Evolutionary conservation across 306 rosid genomes (phyloP).

Genomic region (Pyrus bretschneideri): DNA sequence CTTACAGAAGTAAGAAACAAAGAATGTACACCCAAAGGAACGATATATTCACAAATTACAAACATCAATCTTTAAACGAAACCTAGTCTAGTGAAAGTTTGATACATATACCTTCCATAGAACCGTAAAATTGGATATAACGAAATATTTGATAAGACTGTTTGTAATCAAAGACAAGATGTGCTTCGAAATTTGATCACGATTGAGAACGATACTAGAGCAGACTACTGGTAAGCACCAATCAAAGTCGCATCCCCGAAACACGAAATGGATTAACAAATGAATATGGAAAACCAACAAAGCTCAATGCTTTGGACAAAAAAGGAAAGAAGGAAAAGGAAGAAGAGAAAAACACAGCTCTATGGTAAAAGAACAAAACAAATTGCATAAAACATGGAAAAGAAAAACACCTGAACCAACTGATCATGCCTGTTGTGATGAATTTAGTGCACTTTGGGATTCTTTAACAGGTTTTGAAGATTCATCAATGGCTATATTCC

Average conservation of each 20-base stretch:
- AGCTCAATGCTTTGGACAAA: neutral
- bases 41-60: too few relatives aligned
- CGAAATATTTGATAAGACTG: neutral
- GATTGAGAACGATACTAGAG: neutral
- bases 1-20: neutral
- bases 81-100: slow-evolving; percentile 25
- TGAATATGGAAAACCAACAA: neutral
- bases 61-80: neutral
- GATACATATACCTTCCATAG: slow-evolving; percentile 8
- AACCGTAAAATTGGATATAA: neutral
- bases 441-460: neutral
- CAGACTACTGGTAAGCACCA: neutral
- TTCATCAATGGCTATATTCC: slow-evolving; percentile 24
- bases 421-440: neutral
- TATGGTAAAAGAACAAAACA: neutral
- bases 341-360: neutral
- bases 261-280: neutral
- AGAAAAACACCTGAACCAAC: neutral
- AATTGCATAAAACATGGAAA: neutral
- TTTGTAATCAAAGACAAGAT: slow-evolving; percentile 9
- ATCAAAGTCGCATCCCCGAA: neutral
- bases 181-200: neutral
- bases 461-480: slow-evolving; percentile 10
- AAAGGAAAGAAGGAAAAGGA: neutral
- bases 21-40: neutral